Base-by-base conservation (phyloP, 129 eudicot genomes). In the Arctium minus region DNA sequence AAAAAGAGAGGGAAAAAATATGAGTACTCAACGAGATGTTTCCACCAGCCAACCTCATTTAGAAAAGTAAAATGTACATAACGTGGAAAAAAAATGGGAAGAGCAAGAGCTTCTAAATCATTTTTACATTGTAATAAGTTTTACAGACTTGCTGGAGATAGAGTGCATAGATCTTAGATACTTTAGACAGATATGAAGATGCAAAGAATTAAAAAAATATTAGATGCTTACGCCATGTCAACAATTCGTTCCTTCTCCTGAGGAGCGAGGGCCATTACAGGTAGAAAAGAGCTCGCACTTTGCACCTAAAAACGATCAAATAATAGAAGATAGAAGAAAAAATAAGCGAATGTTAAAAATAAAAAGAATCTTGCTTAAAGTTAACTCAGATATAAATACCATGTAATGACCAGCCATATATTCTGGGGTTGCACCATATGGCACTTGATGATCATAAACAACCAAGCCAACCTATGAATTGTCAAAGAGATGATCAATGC, bases 371-470 rank as follows among this genome's bases (percentile, higher is more conserved):
- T 9, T 31, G 17, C 62, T 31, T 3, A 10, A 56, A 12, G 74
- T 33, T 27, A 30, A 73, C 44, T 80, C 68, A 39, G 15, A 32
- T 5, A 46, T 77, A 75, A 32, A 70, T 90, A 96, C 99, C 99
- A 96, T 93, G 87, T 96, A 93, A 78, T 93, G 92, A 70, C 99
- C 99, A 80, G 99, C 99, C 99, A 96, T 91, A 53, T 93, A 96
- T 81, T 93, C 99, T 15, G 98, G 99, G 76, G 99, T 93, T 74
- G 99, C 99, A 79, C 99, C 98, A 89, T 93, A 86, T 37, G 99
- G 99, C 75, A 96, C 99, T 91, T 96, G 99, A 77, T 97, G 94
- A 81, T 93, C 97, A 86, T 93, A 96, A 18, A 96, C 98, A 81
- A 90, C 95, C 87, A 96, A 84, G 17, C 98, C 99, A 76, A 96